These are phyloP conservation scores for Kodamaea neixiangensis DNA, from an alignment of 805 yeast genomes.

Conservation along the genomic window DNA sequence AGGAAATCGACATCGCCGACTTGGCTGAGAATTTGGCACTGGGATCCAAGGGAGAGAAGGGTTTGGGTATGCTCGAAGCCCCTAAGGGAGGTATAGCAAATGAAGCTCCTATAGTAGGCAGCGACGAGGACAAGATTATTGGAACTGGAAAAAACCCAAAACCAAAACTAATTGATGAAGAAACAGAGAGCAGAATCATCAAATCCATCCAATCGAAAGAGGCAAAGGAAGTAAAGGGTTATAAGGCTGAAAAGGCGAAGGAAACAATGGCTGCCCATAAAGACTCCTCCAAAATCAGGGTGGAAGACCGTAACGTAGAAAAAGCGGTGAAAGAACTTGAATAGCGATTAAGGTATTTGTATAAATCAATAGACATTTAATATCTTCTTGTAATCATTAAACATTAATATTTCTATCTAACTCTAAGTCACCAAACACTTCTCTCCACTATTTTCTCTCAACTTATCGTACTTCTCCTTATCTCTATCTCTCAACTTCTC, in stretches of 20 bases:
- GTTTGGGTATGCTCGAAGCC: slow-evolving; percentile 43
- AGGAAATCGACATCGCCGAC: slow-evolving; percentile 33
- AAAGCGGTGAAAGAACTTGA: slow-evolving; percentile 1
- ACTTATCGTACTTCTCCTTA: slow-evolving; percentile 37
- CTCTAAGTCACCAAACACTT: slow-evolving; percentile 18
- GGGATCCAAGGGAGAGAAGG: slow-evolving; percentile 41
- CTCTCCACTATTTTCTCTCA: slow-evolving; percentile 20
- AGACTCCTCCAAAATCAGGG: slow-evolving; percentile 6
- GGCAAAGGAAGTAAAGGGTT: slow-evolving; percentile 12
- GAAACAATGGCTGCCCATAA: background rate
- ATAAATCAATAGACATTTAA: background rate
- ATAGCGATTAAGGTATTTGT: background rate
- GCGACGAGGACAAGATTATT: slow-evolving; percentile 33
- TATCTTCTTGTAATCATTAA: background rate
- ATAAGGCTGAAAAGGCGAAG: slow-evolving; percentile 13
- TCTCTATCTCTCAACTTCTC: slow-evolving; percentile 57
- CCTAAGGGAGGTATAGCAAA: slow-evolving; percentile 50
- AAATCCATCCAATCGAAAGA: background rate
- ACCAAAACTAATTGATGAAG: slow-evolving; percentile 2
- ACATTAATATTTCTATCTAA: slow-evolving; percentile 1
- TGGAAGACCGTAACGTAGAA: slow-evolving; percentile 9
- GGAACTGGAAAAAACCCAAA: slow-evolving; percentile 22
- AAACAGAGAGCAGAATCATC: background rate
- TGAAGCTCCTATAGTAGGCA: slow-evolving; percentile 46
- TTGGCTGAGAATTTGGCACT: slow-evolving; percentile 42